Percentiles rank a stretch among this genome's conserved stretches.
phyloP scores from a whole-genome alignment of 2,329 filamentous ascomycete genomes.

The Botrytis fabae region DNA sequence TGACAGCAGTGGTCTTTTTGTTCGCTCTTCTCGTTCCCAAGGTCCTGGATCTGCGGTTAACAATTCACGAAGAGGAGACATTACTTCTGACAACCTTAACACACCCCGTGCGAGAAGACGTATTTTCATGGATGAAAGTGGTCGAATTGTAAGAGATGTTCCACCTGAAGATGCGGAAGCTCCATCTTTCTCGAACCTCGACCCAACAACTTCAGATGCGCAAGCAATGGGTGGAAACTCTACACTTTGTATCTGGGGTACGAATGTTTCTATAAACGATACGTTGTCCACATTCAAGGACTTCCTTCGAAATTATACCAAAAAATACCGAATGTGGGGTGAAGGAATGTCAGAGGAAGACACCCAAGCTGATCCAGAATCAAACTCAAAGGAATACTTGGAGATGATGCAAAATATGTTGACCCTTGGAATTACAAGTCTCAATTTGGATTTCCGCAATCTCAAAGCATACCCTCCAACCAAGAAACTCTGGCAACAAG shows the following conservation, averaged over 20 bases:
- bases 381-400: conserved; percentile 79
- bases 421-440: conserved; percentile 74
- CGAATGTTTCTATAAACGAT: conserved; percentile 90
- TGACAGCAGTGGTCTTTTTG: conserved; percentile 85
- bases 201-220: conserved; percentile 89
- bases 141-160: conserved; percentile 58
- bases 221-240: conserved; percentile 81
- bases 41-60: conserved; percentile 51
- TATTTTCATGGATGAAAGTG: conserved; percentile 57
- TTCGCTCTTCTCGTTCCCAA: conserved; percentile 61
- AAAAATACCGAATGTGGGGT: conserved; percentile 89
- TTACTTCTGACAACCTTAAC: conserved; percentile 73
- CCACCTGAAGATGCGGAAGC: conserved; percentile 56
- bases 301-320: conserved; percentile 87
- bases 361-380: conserved; percentile 66
- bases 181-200: conserved; percentile 59
- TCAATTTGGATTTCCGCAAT: conserved; percentile 88
- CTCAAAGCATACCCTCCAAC: conserved; percentile 92
- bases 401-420: conserved; percentile 89
- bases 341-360: conserved; percentile 81
- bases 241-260: conserved; percentile 90
- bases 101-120: conserved; percentile 54
- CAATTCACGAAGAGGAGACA: conserved; percentile 75
- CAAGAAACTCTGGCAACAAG: conserved; percentile 90
- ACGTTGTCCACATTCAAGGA: conserved; percentile 86